phyloP scores from a whole-genome alignment of 2,329 filamentous ascomycete genomes.

The Alternaria triticimaculans region DNA sequence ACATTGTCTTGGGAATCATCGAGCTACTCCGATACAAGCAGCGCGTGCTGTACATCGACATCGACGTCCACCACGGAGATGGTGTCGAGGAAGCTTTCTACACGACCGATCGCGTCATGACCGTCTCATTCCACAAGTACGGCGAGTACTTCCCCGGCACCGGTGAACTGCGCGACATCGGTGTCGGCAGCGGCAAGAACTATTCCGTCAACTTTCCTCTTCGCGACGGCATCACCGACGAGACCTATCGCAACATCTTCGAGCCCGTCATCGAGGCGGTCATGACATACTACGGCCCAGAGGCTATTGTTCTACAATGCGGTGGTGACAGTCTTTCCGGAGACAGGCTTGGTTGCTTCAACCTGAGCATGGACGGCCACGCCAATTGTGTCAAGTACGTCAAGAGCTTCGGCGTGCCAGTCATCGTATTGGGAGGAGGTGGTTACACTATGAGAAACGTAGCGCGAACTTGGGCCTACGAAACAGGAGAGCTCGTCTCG shows the following conservation, averaged over 20 bases:
- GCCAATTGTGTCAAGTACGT: constrained; percentile 74
- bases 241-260: constrained; percentile 71
- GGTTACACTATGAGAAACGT: constrained; percentile 75
- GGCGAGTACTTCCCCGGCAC: constrained; percentile 76
- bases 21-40: constrained; percentile 83
- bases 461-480: constrained; percentile 66
- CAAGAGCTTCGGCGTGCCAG: constrained; percentile 70
- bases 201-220: constrained; percentile 74
- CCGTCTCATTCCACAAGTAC: constrained; percentile 75
- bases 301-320: constrained; percentile 72
- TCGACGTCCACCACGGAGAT: constrained; percentile 90
- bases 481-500: constrained; percentile 83
- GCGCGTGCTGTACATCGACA: constrained; percentile 92
- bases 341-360: constrained; percentile 72
- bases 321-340: constrained; percentile 72
- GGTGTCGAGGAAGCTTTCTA: constrained; percentile 76
- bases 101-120: constrained; percentile 75
- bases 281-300: constrained; percentile 72
- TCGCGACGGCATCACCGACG: constrained; percentile 72
- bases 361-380: constrained; percentile 73
- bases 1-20: constrained; percentile 93
- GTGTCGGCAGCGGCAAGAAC: constrained; percentile 70
- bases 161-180: constrained; percentile 71
- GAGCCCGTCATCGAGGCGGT: constrained; percentile 71
- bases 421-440: constrained; percentile 70